Evolutionary conservation across 176 grass and related monocot genomes (phyloP).

Genomic region (Hordeum marinum): DNA sequence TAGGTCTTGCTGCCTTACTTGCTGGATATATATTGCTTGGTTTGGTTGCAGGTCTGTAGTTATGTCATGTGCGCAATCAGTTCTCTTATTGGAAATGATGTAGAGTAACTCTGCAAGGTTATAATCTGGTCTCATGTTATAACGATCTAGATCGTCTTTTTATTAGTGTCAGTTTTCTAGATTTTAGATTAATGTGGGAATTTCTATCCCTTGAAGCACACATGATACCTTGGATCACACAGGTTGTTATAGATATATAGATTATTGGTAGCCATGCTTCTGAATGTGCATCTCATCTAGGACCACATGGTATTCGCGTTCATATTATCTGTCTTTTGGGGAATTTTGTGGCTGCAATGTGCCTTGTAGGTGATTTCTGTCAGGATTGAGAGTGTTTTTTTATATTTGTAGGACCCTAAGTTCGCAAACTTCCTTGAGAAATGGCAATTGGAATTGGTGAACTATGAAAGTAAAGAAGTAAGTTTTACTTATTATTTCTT

Average conservation of each 20-base stretch:
- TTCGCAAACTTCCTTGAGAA: conserved; percentile 69
- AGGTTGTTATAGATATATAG: not conserved
- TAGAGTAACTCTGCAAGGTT: not conserved
- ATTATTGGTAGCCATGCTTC: not conserved
- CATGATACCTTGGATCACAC: not conserved
- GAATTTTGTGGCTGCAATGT: not conserved
- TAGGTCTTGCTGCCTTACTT: not conserved
- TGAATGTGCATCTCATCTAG: not conserved
- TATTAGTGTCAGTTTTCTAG: not conserved
- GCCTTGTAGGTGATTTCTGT: not conserved
- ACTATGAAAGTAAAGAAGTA: conserved; percentile 50
- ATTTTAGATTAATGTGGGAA: not conserved
- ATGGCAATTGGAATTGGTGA: conserved; percentile 37
- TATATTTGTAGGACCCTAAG: conserved; percentile 68
- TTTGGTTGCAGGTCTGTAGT: not conserved
- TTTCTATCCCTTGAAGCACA: not conserved
- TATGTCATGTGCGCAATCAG: not conserved
- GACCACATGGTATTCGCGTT: not conserved
- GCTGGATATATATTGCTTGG: not conserved
- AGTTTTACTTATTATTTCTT: conserved; percentile 18
- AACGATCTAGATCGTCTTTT: not conserved
- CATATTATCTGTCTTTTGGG: not conserved
- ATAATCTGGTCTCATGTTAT: not conserved
- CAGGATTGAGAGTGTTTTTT: conserved; percentile 1
- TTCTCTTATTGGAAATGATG: not conserved